phyloP scores from a whole-genome alignment of 345 rosid species.

The Gossypium raimondii region DNA sequence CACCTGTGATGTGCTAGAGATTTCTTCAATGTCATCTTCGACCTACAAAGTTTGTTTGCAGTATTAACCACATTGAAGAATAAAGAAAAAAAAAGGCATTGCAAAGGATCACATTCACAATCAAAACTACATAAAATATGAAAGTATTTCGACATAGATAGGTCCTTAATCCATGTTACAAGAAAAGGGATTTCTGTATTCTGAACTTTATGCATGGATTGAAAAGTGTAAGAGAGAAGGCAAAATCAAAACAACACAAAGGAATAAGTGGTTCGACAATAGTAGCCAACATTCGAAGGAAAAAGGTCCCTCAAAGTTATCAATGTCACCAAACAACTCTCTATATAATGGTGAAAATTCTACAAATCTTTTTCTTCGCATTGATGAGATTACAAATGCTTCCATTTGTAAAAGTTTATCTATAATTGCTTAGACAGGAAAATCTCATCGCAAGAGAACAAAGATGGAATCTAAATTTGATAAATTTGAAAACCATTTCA shows the following conservation, averaged over 20 bases:
- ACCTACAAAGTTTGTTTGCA: constrained; percentile 30
- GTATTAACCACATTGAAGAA: constrained; percentile 1
- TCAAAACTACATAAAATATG: neutral
- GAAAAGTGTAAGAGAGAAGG: neutral
- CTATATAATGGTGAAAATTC: neutral
- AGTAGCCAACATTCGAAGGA: neutral
- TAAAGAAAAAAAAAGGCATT: neutral
- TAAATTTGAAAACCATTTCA: neutral
- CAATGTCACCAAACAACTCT: neutral
- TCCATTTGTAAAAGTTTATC: neutral
- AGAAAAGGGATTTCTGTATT: neutral
- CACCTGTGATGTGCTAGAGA: constrained; percentile 49
- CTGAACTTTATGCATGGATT: neutral
- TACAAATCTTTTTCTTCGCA: neutral
- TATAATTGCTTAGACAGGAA: neutral
- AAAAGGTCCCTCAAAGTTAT: neutral
- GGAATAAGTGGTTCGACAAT: neutral
- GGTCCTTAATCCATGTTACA: neutral
- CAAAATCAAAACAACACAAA: neutral
- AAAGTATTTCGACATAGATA: neutral
- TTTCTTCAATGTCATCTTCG: constrained; percentile 45
- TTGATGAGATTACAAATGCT: neutral
- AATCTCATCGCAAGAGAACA: neutral
- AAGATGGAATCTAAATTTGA: neutral
- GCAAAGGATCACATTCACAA: neutral